These are phyloP conservation scores for Epichloe sibirici DNA, from an alignment of 2,329 filamentous ascomycete genomes.

Conservation along the genomic window DNA sequence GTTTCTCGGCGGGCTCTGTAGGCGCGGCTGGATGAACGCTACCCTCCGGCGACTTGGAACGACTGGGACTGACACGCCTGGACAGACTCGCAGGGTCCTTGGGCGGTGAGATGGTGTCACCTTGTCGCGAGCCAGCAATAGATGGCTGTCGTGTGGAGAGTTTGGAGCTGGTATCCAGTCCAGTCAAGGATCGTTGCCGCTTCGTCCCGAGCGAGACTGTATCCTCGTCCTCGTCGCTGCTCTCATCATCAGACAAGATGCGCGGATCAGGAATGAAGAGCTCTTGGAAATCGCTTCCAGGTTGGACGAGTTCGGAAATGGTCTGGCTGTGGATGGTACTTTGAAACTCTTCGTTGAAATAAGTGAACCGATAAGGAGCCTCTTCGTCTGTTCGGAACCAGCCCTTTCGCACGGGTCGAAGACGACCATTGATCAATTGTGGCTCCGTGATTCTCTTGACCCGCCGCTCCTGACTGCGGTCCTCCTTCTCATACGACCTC, in stretches of 20 bases:
- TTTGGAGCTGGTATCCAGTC: conserved; percentile 29
- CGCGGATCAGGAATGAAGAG: conserved; percentile 84
- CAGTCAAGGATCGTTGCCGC: conserved; percentile 12
- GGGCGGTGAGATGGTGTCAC: conserved; percentile 17
- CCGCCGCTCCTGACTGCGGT: conserved; percentile 64
- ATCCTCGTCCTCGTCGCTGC: conserved; percentile 44
- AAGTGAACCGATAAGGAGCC: conserved; percentile 87
- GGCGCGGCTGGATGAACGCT: conserved; percentile 8
- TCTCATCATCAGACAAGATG: conserved; percentile 60
- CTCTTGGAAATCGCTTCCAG: conserved; percentile 71
- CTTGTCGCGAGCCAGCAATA: conserved; percentile 20
- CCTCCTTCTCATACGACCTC: conserved; percentile 80
- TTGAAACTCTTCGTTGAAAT: conserved; percentile 95
- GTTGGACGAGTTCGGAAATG: conserved; percentile 83
- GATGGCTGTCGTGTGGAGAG: conserved; percentile 34
- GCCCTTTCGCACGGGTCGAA: conserved; percentile 64
- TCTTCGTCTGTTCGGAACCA: conserved; percentile 89
- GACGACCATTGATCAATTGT: conserved; percentile 76
- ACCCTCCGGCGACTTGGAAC: conserved; percentile 25
- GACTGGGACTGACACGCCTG: conserved; percentile 35
- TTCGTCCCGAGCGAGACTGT: conserved; percentile 14
- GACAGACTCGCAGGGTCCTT: conserved; percentile 25
- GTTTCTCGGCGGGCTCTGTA: conserved; percentile 23
- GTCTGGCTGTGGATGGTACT: conserved; percentile 94
- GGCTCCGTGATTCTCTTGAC: conserved; percentile 91